Conservation (phyloP, 768 basidiomycete species). For the Collybiopsis luxurians region DNA sequence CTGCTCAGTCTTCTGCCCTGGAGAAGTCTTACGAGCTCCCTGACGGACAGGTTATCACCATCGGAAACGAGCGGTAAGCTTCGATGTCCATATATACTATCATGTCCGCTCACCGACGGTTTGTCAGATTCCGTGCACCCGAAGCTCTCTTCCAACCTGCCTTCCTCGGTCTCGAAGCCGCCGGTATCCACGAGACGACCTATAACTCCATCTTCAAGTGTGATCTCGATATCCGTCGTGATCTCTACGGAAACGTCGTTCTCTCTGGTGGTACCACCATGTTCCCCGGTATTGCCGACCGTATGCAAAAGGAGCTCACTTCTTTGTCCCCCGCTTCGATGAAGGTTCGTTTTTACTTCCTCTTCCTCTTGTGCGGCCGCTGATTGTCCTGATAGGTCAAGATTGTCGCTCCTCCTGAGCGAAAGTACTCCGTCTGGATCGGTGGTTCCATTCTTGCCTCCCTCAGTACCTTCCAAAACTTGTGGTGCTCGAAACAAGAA, state of each 20-base stretch:
- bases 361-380: slow-evolving; percentile 6
- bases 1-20: slow-evolving; percentile 59
- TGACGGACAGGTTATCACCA: slow-evolving; percentile 95
- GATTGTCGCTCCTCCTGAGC: slow-evolving; percentile 66
- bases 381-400: slow-evolving; percentile 38
- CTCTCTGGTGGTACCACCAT: slow-evolving; percentile 91
- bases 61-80: slow-evolving; percentile 80
- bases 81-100: background rate
- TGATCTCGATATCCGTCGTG: slow-evolving; percentile 83
- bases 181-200: slow-evolving; percentile 83
- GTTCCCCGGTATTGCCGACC: slow-evolving; percentile 94
- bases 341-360: slow-evolving; percentile 40
- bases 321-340: slow-evolving; percentile 62
- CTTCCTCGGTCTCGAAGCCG: slow-evolving; percentile 75
- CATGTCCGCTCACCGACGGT: slow-evolving; percentile 51
- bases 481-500: slow-evolving; percentile 93
- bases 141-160: slow-evolving; percentile 94
- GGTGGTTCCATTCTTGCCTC: slow-evolving; percentile 86
- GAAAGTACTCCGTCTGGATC: slow-evolving; percentile 88
- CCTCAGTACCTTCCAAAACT: slow-evolving; percentile 92
- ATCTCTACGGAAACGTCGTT: slow-evolving; percentile 79
- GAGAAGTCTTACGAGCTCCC: slow-evolving; percentile 74
- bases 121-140: slow-evolving; percentile 76
- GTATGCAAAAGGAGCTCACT: slow-evolving; percentile 74
- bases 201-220: slow-evolving; percentile 88